Evolutionary conservation across 352 stramenopile species (phyloP).

Genomic region (Pseudoperonospora humuli): DNA sequence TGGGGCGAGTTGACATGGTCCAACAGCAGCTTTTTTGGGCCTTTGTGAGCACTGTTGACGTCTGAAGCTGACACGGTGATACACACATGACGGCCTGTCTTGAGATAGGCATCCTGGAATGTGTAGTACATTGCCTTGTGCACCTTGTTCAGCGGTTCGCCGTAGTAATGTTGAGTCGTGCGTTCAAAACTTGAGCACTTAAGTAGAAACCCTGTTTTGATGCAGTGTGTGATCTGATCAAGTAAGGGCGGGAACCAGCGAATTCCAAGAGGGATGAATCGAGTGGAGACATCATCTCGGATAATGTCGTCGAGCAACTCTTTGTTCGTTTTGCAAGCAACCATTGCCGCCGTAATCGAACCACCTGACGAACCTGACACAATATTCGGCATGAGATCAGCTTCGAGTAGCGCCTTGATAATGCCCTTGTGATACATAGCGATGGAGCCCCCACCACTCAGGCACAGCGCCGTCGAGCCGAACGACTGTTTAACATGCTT

Average conservation of each 20-base stretch:
- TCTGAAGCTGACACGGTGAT: slow-evolving; percentile 91
- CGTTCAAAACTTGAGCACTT: slow-evolving; percentile 71
- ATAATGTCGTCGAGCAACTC: slow-evolving; percentile 71
- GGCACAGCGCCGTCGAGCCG: slow-evolving; percentile 88
- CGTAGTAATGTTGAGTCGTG: slow-evolving; percentile 91
- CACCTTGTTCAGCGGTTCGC: slow-evolving; percentile 40
- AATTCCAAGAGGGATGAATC: slow-evolving; percentile 49
- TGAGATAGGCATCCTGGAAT: slow-evolving; percentile 91
- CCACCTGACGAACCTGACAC: slow-evolving; percentile 91
- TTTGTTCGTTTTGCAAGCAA: slow-evolving; percentile 81
- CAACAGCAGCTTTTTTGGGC: slow-evolving; percentile 76
- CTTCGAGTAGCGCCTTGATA: slow-evolving; percentile 86
- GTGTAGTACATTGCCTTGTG: slow-evolving; percentile 72
- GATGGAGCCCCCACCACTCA: slow-evolving; percentile 87
- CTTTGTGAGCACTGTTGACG: slow-evolving; percentile 78
- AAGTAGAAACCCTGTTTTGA: slow-evolving; percentile 88
- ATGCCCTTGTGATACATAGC: slow-evolving; percentile 95
- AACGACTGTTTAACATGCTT: slow-evolving; percentile 77
- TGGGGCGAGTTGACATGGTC: slow-evolving; percentile 92
- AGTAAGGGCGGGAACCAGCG: slow-evolving; percentile 77
- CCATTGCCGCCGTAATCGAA: slow-evolving; percentile 82
- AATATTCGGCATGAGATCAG: slow-evolving; percentile 86
- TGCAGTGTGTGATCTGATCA: slow-evolving; percentile 83
- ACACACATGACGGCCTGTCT: slow-evolving; percentile 89
- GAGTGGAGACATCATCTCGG: slow-evolving; percentile 46